Conservation (phyloP, 352 stramenopile genomes). For the Elongisporangium prolatum region DNA sequence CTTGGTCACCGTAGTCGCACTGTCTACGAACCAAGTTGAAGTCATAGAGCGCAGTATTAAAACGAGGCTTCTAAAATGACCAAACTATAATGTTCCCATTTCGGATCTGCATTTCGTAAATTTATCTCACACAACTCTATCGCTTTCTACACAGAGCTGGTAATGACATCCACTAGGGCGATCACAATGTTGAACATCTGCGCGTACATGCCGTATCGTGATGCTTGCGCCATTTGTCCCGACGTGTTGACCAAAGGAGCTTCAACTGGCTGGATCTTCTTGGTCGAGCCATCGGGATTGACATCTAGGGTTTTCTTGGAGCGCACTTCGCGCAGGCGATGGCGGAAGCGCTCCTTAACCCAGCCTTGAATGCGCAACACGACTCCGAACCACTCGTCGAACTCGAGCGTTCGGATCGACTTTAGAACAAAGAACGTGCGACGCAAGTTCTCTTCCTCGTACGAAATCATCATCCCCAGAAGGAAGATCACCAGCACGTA, state of each 20-base stretch:
- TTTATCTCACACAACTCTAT: conserved; percentile 5
- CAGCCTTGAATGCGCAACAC: conserved; percentile 70
- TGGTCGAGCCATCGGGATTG: conserved; percentile 16
- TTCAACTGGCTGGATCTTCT: conserved; percentile 4
- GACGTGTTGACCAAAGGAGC: conserved; percentile 63
- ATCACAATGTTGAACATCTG: conserved; percentile 80
- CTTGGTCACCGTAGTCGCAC: too few relatives aligned
- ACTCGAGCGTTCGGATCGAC: conserved; percentile 74
- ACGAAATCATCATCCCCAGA: conserved; percentile 83
- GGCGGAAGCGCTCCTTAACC: conserved; percentile 62
- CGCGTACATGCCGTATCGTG: conserved; percentile 74
- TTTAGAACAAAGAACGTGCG: conserved; percentile 82
- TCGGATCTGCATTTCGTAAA: too few relatives aligned
- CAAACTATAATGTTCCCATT: too few relatives aligned
- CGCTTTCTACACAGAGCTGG: conserved; percentile 24
- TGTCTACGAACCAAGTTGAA: too few relatives aligned
- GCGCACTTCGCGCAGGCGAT: conserved; percentile 46
- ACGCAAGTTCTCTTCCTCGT: conserved; percentile 76
- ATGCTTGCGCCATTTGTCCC: conserved; percentile 66
- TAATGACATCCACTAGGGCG: conserved; percentile 65
- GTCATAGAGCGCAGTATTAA: too few relatives aligned
- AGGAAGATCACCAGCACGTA: conserved; percentile 65
- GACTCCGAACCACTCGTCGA: conserved; percentile 76
- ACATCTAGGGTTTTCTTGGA: conserved; percentile 39
- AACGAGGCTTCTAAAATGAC: too few relatives aligned